These are phyloP conservation scores for Trifolium repens DNA, from an alignment of 306 rosid species.

Conservation along the genomic window DNA sequence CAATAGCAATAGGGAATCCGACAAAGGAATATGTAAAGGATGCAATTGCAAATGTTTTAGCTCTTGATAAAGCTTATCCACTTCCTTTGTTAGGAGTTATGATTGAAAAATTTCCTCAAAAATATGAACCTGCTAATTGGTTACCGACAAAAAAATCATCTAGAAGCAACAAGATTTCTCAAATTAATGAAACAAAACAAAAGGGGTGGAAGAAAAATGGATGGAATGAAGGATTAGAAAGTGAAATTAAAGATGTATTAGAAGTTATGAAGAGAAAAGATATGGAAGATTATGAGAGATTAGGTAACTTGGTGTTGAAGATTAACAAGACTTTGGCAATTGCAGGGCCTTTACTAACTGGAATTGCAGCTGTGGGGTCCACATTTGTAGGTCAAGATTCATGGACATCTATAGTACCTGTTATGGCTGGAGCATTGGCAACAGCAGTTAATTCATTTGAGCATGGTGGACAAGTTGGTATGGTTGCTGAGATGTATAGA, in stretches of 20 bases:
- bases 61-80: conserved; percentile 80
- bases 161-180: not conserved
- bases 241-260: conserved; percentile 56
- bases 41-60: conserved; percentile 58
- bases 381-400: conserved; percentile 54
- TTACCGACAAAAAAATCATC: conserved; percentile 56
- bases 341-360: conserved; percentile 74
- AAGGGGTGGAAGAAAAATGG: conserved; percentile 52
- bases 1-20: conserved; percentile 42
- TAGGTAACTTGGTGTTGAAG: conserved; percentile 72
- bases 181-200: conserved; percentile 12
- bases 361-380: conserved; percentile 70
- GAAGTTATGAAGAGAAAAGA: conserved; percentile 69
- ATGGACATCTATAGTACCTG: conserved; percentile 45
- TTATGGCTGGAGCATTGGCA: conserved; percentile 66
- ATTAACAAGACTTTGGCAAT: conserved; percentile 65
- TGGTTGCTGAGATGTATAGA: conserved; percentile 81
- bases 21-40: conserved; percentile 54
- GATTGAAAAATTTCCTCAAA: conserved; percentile 78
- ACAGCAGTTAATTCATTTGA: conserved; percentile 56
- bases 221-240: conserved; percentile 67
- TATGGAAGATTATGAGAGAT: conserved; percentile 69
- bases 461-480: conserved; percentile 80
- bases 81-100: conserved; percentile 81
- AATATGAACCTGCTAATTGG: conserved; percentile 73